phyloP scores from a whole-genome alignment of 768 basidiomycete genomes.

The Leucosporidium scottii region DNA sequence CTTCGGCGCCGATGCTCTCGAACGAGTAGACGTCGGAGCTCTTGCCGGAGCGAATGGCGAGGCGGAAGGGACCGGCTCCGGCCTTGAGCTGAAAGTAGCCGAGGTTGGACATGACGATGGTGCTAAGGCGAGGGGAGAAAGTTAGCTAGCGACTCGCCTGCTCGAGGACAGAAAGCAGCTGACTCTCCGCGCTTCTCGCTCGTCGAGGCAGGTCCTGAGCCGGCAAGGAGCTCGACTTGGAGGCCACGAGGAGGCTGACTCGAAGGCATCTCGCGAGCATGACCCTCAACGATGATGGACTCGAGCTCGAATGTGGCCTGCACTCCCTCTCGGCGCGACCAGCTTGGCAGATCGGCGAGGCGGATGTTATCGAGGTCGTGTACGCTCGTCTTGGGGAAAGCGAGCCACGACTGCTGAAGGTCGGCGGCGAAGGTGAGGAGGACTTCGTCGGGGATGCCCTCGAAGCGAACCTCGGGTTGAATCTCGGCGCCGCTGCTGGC shows the following conservation, averaged over 20 bases:
- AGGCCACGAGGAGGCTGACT: conserved; percentile 76
- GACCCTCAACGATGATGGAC: conserved; percentile 87
- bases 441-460: conserved; percentile 68
- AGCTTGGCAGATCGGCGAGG: conserved; percentile 56
- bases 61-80: conserved; percentile 74
- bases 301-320: conserved; percentile 80
- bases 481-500: conserved; percentile 53
- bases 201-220: conserved; percentile 30
- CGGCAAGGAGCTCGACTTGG: conserved; percentile 68
- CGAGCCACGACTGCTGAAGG: conserved; percentile 79
- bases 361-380: conserved; percentile 49
- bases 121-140: conserved; percentile 45
- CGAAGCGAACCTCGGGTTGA: conserved; percentile 57
- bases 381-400: conserved; percentile 16
- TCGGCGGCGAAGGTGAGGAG: conserved; percentile 95
- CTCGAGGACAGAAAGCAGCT: neutral
- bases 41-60: conserved; percentile 74
- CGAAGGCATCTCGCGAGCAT: conserved; percentile 66
- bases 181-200: conserved; percentile 6
- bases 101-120: conserved; percentile 85
- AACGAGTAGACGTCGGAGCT: conserved; percentile 72
- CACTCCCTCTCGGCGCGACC: conserved; percentile 53
- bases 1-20: conserved; percentile 79
- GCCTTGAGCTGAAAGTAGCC: conserved; percentile 96
- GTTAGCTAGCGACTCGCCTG: neutral